phyloP scores from a whole-genome alignment of 768 basidiomycete genomes.

The Termitomyces sp. region DNA sequence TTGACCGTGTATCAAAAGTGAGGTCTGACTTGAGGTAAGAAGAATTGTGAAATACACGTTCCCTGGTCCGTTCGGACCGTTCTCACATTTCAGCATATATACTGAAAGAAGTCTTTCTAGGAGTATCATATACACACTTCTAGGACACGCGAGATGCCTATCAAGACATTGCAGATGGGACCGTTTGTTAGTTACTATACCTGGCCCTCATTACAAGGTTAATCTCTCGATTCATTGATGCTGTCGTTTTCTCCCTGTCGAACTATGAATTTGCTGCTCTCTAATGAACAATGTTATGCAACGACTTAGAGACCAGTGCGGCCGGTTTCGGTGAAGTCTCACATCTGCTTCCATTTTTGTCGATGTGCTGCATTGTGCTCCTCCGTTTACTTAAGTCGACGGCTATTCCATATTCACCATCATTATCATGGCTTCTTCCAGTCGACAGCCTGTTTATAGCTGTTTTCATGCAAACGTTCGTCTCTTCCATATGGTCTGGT shows the following conservation, averaged over 20 bases:
- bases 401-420: background rate
- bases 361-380: background rate
- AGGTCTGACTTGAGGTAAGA: background rate
- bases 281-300: too few relatives aligned
- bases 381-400: background rate
- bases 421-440: background rate
- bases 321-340: background rate
- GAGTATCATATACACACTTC: background rate
- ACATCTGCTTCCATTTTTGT: background rate
- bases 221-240: background rate
- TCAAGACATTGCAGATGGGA: background rate
- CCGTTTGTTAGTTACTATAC: too few relatives aligned
- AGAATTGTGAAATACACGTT: background rate
- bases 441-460: background rate
- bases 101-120: background rate
- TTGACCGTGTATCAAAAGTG: background rate
- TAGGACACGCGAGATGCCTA: background rate
- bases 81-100: background rate
- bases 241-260: background rate
- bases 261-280: background rate
- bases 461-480: slow-evolving; percentile 1
- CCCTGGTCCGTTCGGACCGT: background rate
- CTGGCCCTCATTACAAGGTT: background rate
- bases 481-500: background rate
- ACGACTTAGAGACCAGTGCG: background rate